A percentile compares a stretch with the other conserved stretches of the same genome.
Evolutionary conservation across 2,329 filamentous ascomycete genomes (phyloP).

Genomic region (Fusarium sp.): DNA sequence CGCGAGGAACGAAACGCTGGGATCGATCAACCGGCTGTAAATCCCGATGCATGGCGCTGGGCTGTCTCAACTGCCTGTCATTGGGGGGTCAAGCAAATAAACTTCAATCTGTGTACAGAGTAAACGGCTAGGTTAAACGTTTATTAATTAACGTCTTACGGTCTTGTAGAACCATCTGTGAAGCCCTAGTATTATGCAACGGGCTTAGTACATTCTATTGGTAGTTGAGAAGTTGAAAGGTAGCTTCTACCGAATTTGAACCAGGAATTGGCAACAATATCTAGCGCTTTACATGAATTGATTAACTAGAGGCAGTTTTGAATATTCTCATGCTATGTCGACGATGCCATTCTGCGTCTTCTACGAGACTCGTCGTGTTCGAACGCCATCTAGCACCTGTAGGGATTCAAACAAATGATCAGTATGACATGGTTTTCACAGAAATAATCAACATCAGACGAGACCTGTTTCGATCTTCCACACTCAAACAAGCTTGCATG

Average conservation of each 20-base stretch:
- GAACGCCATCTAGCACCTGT: not conserved
- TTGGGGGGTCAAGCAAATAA: not conserved
- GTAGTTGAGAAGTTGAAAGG: not conserved
- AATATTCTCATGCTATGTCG: not conserved
- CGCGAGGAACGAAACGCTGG: constrained; percentile 11
- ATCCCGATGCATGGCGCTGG: constrained; percentile 27
- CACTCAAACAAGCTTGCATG: not conserved
- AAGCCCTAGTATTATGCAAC: constrained; percentile 19
- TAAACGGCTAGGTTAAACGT: not conserved
- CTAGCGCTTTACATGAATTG: not conserved
- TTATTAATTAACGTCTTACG: not conserved
- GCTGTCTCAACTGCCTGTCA: constrained; percentile 12
- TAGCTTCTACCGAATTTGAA: not conserved
- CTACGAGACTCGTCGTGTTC: not conserved
- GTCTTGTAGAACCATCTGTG: constrained; percentile 4
- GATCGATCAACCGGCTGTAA: constrained; percentile 26
- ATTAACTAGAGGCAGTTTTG: not conserved
- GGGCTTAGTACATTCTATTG: not conserved
- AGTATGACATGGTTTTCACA: not conserved
- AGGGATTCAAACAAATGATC: not conserved
- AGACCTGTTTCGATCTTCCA: constrained; percentile 3
- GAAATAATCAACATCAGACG: constrained; percentile 6
- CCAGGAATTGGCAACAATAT: not conserved
- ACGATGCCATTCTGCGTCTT: not conserved
- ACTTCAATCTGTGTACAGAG: not conserved